Evolutionary conservation across 2,329 filamentous ascomycete species (phyloP).

Genomic region (Coniella vitis): DNA sequence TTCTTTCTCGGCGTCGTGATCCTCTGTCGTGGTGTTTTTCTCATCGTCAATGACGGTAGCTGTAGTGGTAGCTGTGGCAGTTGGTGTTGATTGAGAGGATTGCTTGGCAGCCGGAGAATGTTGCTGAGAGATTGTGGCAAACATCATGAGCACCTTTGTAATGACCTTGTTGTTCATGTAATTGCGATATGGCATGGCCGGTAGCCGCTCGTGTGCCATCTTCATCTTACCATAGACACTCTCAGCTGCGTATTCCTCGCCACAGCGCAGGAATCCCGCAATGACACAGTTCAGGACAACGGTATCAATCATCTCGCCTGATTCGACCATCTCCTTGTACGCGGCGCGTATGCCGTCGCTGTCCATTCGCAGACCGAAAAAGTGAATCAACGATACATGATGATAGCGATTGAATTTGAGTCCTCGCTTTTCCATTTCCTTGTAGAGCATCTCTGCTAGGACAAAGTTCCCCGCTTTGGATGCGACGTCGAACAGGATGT

Average conservation of each 20-base stretch:
- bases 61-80: too few species aligned
- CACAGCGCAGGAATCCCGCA: conserved; percentile 65
- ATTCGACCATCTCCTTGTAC: conserved; percentile 76
- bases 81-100: too few species aligned
- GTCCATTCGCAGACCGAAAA: conserved; percentile 69
- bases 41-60: conserved; percentile 22
- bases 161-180: conserved; percentile 43
- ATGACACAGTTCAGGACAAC: conserved; percentile 83
- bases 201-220: conserved; percentile 38
- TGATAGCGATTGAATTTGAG: conserved; percentile 71
- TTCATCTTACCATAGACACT: conserved; percentile 84
- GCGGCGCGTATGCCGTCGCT: conserved; percentile 66
- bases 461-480: conserved; percentile 77
- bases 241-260: conserved; percentile 71
- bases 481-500: conserved; percentile 84
- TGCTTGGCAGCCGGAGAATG: too few species aligned
- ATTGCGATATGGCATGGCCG: conserved; percentile 35
- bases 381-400: conserved; percentile 75
- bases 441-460: conserved; percentile 76
- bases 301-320: conserved; percentile 83
- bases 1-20: neutral
- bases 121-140: conserved; percentile 39
- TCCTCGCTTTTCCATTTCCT: conserved; percentile 68
- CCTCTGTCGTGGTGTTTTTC: conserved; percentile 35
- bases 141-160: conserved; percentile 50